phyloP scores from a whole-genome alignment of 225 moss, liverwort and hornwort genomes.

The Pleurozium schreberi region DNA sequence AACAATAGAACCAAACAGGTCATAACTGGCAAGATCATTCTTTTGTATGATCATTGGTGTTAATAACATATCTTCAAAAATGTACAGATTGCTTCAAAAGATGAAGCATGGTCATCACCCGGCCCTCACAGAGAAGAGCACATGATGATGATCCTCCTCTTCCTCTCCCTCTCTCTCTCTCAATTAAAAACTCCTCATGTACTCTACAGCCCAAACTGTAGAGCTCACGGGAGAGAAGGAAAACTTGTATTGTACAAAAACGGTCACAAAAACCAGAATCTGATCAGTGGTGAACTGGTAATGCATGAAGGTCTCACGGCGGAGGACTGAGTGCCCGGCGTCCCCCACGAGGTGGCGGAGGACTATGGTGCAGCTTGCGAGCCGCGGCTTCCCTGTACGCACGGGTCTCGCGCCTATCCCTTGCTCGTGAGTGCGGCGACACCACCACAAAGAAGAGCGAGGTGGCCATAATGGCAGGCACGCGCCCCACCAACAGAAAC shows the following conservation, averaged over 20 bases:
- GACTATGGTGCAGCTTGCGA: slow-evolving; percentile 19
- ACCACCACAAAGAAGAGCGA: slow-evolving; percentile 28
- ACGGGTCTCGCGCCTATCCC: slow-evolving; percentile 4
- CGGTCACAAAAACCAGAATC: background rate
- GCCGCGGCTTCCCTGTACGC: slow-evolving; percentile 12
- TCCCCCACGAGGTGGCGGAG: background rate
- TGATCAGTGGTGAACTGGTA: background rate
- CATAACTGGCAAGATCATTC: background rate
- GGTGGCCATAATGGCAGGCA: slow-evolving; percentile 40
- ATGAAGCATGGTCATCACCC: background rate
- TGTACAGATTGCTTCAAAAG: slow-evolving; percentile 1
- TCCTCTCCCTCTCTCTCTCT: background rate
- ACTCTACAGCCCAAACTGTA: background rate
- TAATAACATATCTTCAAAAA: background rate
- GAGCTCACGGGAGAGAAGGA: background rate
- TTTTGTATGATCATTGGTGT: background rate
- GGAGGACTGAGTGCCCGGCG: background rate
- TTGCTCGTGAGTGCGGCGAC: slow-evolving; percentile 8
- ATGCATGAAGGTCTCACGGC: background rate
- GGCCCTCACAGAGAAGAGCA: slow-evolving; percentile 8
- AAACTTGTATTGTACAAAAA: slow-evolving; percentile 11
- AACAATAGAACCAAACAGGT: background rate
- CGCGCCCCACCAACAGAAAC: slow-evolving; percentile 26
- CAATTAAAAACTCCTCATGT: background rate
- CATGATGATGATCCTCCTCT: slow-evolving; percentile 13